Conservation (phyloP, 805 yeast genomes). For the Brettanomyces nanus region DNA sequence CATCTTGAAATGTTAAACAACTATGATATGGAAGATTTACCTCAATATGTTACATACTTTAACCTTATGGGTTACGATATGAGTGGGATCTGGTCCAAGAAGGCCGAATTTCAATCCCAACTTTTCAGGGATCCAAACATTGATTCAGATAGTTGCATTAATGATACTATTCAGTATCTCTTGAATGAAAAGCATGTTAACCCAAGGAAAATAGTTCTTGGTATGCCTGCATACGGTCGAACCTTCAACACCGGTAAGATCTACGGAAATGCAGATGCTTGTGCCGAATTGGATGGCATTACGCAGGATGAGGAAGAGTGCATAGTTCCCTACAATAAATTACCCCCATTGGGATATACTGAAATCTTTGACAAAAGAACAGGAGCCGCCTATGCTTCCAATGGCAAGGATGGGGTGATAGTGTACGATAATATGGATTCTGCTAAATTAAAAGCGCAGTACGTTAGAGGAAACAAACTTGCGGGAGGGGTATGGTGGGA, state of each 20-base stretch:
- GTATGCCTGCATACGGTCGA: constrained; percentile 84
- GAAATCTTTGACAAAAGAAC: constrained; percentile 46
- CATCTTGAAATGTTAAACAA: constrained; percentile 35
- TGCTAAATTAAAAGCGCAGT: constrained; percentile 50
- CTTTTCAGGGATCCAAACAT: constrained; percentile 27
- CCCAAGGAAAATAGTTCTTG: constrained; percentile 50
- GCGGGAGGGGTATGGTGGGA: constrained; percentile 98
- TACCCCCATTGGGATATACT: constrained; percentile 19
- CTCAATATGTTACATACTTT: constrained; percentile 55
- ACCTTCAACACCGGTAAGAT: constrained; percentile 13
- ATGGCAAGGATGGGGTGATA: constrained; percentile 31
- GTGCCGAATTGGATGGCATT: constrained; percentile 13
- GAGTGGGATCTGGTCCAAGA: constrained; percentile 65
- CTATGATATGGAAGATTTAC: constrained; percentile 47
- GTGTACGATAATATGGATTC: constrained; percentile 60
- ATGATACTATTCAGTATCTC: constrained; percentile 33
- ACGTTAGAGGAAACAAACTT: constrained; percentile 36
- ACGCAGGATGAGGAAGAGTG: constrained; percentile 14
- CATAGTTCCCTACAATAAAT: constrained; percentile 13
- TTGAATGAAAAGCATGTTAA: constrained; percentile 5
- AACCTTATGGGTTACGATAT: constrained; percentile 92
- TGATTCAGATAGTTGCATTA: constrained; percentile 28
- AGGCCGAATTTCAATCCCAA: constrained; percentile 65
- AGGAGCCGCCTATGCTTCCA: constrained; percentile 47
- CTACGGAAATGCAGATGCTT: constrained; percentile 10